Percentiles rank a stretch among this genome's conserved stretches.
Evolutionary conservation across 768 basidiomycete genomes (phyloP).

Genomic region (Xerocomellus dryophilus): DNA sequence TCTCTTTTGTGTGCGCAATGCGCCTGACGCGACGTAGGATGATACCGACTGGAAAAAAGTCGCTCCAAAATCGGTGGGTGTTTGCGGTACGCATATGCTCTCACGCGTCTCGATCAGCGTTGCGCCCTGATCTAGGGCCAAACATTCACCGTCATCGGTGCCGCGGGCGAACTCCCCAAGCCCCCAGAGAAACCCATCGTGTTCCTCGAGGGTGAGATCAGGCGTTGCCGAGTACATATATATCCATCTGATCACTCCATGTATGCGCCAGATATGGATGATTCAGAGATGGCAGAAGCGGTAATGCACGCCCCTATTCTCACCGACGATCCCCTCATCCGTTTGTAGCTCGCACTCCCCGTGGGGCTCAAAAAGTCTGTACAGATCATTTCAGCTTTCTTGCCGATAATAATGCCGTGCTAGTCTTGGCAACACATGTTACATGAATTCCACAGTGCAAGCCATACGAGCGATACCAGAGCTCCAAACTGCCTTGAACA

Average conservation of each 20-base stretch:
- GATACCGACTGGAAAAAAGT: slow-evolving; percentile 86
- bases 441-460: slow-evolving; percentile 96
- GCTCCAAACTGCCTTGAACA: slow-evolving; percentile 66
- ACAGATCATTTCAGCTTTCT: background rate
- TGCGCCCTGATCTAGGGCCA: slow-evolving; percentile 56
- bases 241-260: slow-evolving; percentile 14
- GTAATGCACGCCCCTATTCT: slow-evolving; percentile 41
- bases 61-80: slow-evolving; percentile 70
- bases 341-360: slow-evolving; percentile 64
- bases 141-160: slow-evolving; percentile 90
- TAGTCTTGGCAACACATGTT: slow-evolving; percentile 91
- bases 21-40: slow-evolving; percentile 48
- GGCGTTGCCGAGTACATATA: background rate
- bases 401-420: background rate
- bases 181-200: slow-evolving; percentile 75
- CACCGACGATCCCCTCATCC: background rate
- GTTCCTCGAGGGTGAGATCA: slow-evolving; percentile 75
- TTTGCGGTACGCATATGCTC: background rate
- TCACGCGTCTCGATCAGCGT: slow-evolving; percentile 2
- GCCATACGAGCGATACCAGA: slow-evolving; percentile 92
- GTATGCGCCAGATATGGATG: slow-evolving; percentile 70
- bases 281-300: slow-evolving; percentile 73
- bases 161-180: slow-evolving; percentile 88
- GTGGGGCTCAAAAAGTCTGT: slow-evolving; percentile 77
- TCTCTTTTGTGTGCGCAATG: background rate